phyloP scores from a whole-genome alignment of 1,284 basidiomycete species.

The Rhizoctonia solani region DNA sequence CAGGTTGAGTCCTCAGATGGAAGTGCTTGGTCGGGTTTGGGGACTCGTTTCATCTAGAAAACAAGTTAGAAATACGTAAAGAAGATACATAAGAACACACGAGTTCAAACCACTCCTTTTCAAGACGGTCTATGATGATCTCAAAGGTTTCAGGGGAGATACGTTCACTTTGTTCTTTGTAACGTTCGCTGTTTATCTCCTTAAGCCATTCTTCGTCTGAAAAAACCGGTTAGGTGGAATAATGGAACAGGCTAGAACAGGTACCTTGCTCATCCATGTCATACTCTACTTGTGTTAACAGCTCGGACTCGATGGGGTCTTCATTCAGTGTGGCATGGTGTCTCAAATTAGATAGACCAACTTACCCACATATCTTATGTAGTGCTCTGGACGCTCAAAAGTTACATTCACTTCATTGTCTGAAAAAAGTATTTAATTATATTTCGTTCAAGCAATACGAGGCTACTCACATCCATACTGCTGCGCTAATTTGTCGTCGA shows the following conservation, averaged over 20 bases:
- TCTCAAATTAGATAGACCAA: conserved; percentile 10
- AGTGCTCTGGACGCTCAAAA: conserved; percentile 79
- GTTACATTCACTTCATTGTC: conserved; percentile 44
- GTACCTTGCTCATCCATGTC: conserved; percentile 99
- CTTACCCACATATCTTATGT: conserved; percentile 87
- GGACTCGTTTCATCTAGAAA: conserved; percentile 84
- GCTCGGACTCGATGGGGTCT: conserved; percentile 94
- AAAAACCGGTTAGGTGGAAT: conserved; percentile 26
- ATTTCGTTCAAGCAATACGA: background rate
- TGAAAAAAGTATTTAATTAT: background rate
- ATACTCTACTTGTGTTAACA: conserved; percentile 94
- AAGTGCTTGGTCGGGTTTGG: conserved; percentile 78
- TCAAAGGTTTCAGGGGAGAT: conserved; percentile 91
- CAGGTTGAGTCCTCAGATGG: conserved; percentile 94
- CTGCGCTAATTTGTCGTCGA: conserved; percentile 27
- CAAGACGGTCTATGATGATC: conserved; percentile 94
- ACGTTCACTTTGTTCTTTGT: conserved; percentile 72
- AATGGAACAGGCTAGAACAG: conserved; percentile 36
- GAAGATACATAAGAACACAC: conserved; percentile 53
- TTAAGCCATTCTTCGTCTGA: conserved; percentile 96
- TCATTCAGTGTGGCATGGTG: background rate
- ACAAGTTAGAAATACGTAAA: background rate
- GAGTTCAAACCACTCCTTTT: conserved; percentile 99
- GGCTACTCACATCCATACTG: conserved; percentile 12
- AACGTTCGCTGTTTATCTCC: conserved; percentile 79